Evolutionary conservation across 2,329 filamentous ascomycete species (phyloP).

Genomic region (Chrysoporthe cubensis): DNA sequence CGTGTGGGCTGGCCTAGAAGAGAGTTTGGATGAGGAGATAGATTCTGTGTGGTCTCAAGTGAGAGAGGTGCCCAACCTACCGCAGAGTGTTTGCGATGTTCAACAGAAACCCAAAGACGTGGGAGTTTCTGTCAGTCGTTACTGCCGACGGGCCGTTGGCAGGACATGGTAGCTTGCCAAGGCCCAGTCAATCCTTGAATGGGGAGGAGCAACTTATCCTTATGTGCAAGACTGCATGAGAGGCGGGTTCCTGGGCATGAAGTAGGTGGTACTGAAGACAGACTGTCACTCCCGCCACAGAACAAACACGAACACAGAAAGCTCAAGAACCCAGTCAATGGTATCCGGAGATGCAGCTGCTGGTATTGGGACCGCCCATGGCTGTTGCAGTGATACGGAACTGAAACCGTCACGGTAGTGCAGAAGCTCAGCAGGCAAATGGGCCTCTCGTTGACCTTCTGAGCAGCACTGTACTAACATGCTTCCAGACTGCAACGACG

Average conservation of each 20-base stretch:
- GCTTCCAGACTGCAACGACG: background rate
- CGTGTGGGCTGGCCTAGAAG: background rate
- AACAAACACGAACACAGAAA: slow-evolving; percentile 5
- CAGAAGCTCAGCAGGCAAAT: background rate
- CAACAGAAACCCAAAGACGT: background rate
- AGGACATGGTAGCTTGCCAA: background rate
- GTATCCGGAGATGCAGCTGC: background rate
- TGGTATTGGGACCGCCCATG: background rate
- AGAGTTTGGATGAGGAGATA: background rate
- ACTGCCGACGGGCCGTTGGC: background rate
- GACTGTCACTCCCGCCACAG: background rate
- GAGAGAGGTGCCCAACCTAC: background rate
- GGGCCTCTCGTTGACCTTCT: background rate
- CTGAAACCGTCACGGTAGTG: background rate
- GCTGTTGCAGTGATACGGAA: background rate
- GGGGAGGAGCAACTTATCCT: background rate
- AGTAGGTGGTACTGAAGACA: background rate
- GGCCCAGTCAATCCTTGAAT: background rate
- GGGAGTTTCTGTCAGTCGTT: background rate
- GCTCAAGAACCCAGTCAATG: background rate
- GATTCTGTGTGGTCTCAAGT: background rate
- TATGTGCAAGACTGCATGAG: too few species aligned
- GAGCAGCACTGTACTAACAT: background rate
- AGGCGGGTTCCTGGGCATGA: background rate
- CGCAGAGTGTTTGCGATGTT: background rate